A percentile compares a stretch with the other conserved stretches of the same genome.
These are phyloP conservation scores for Claviceps sp. DNA, from an alignment of 2,329 filamentous ascomycete species.

Conservation along the genomic window DNA sequence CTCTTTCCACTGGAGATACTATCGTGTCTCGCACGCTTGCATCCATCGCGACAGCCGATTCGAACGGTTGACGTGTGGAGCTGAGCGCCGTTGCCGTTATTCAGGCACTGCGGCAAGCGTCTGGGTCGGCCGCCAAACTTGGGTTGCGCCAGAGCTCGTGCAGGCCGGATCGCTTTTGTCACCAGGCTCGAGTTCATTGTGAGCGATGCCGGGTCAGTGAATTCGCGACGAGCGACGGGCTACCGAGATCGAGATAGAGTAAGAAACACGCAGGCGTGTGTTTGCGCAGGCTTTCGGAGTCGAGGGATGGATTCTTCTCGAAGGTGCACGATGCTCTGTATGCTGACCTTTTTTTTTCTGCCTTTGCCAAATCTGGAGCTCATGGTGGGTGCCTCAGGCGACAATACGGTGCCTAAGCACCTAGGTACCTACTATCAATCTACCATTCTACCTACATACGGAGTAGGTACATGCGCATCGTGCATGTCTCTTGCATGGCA, in stretches of 20 bases:
- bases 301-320: constrained; percentile 7
- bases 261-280: neutral
- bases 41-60: constrained; percentile 9
- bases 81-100: constrained; percentile 23
- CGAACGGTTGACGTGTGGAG: constrained; percentile 20
- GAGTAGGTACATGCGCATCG: too few relatives aligned
- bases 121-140: constrained; percentile 26
- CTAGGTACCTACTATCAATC: too few relatives aligned
- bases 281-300: neutral
- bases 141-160: constrained; percentile 31
- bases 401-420: constrained; percentile 12
- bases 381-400: constrained; percentile 15
- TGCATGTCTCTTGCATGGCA: too few relatives aligned
- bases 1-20: constrained; percentile 15
- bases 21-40: constrained; percentile 8
- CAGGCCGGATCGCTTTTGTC: constrained; percentile 31
- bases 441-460: too few relatives aligned
- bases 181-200: constrained; percentile 35
- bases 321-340: neutral
- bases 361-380: constrained; percentile 14
- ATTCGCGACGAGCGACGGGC: constrained; percentile 8
- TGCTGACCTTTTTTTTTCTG: constrained; percentile 10
- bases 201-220: constrained; percentile 14
- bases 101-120: constrained; percentile 24
- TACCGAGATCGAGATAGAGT: neutral